These are phyloP conservation scores for Pelargonium cotyledonis DNA, from an alignment of 441 rosid species.

Conservation along the genomic window DNA sequence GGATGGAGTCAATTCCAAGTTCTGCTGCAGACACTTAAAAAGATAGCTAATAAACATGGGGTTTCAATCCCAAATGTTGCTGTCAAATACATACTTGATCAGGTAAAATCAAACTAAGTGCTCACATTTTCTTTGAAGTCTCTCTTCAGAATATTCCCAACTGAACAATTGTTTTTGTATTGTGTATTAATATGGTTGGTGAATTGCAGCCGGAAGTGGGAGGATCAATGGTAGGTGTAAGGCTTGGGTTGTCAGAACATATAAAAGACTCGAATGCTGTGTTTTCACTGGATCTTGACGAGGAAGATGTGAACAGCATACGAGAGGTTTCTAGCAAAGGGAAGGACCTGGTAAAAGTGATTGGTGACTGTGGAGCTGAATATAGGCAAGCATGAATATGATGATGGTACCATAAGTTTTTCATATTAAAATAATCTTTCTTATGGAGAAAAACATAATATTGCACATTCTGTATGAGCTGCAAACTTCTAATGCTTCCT, in stretches of 20 bases:
- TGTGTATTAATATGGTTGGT: slow-evolving; percentile 12
- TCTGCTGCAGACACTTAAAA: slow-evolving; percentile 64
- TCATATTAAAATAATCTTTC: neutral
- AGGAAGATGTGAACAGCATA: slow-evolving; percentile 24
- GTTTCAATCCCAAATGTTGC: slow-evolving; percentile 88
- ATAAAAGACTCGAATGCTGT: slow-evolving; percentile 63
- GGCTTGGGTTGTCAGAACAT: slow-evolving; percentile 51
- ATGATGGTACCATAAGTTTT: neutral
- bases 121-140: neutral
- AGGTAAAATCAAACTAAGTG: slow-evolving; percentile 32
- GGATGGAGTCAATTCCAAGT: slow-evolving; percentile 87
- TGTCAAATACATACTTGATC: slow-evolving; percentile 74
- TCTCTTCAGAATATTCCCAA: neutral
- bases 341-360: slow-evolving; percentile 65
- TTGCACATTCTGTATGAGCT: neutral
- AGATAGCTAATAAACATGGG: slow-evolving; percentile 69
- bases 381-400: slow-evolving; percentile 30
- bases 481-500: neutral
- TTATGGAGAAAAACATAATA: neutral
- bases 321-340: slow-evolving; percentile 46
- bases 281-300: slow-evolving; percentile 64
- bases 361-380: slow-evolving; percentile 96
- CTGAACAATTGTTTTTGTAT: slow-evolving; percentile 2
- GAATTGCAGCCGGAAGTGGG: slow-evolving; percentile 24
- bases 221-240: slow-evolving; percentile 29